Base-by-base conservation (phyloP, 2,329 filamentous ascomycete species). In the Penicillium sp. region DNA sequence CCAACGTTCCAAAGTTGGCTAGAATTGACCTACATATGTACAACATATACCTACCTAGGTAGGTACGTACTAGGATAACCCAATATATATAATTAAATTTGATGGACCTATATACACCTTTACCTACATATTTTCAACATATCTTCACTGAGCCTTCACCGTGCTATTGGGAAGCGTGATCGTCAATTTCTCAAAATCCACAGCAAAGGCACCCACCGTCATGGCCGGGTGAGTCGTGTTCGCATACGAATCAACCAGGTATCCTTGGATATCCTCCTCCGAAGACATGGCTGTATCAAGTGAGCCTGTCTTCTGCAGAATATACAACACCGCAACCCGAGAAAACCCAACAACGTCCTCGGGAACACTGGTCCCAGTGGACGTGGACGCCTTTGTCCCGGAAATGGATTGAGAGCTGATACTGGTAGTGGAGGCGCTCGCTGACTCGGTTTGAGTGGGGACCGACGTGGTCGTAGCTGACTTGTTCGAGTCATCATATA, bases 321-420 rank as follows among this genome's bases (percentile, higher is more conserved):
- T 71, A 53, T 72, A 74, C 20, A 87, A 75, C 7, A 75, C 67
- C 2, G 71, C 69, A 40, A 73, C 65, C 43, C 68, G 68, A 16
- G 72, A 69, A 59, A 76, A 75, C 38, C 71, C 67, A 20, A 74
- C 57, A 16, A 69, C 63, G 10, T 65, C 55, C 7, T 57, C 57
- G 1, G 66, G 59, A 2, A 70, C 53, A 22, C 46, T 14, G 8
- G 56, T 48, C 14, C 31, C 18, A 20, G 50, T 22, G 13, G 50
- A 14, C 7, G 26, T 34, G n/a, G 53, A 24, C 1, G 32, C n/a
- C 6, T 40, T 32, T 9, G 18, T 1, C 3, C 20, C 29, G 4
- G 52, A 39, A 7, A 14, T 52, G 9, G 50, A 4, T 14, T 38
- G 42, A 16, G 24, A 22, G 10, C 24, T 45, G 13, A 52, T 50